A percentile compares a stretch with the other conserved stretches of the same genome.
phyloP scores from a whole-genome alignment of 345 rosid genomes.

The Citrus cavaleriei region DNA sequence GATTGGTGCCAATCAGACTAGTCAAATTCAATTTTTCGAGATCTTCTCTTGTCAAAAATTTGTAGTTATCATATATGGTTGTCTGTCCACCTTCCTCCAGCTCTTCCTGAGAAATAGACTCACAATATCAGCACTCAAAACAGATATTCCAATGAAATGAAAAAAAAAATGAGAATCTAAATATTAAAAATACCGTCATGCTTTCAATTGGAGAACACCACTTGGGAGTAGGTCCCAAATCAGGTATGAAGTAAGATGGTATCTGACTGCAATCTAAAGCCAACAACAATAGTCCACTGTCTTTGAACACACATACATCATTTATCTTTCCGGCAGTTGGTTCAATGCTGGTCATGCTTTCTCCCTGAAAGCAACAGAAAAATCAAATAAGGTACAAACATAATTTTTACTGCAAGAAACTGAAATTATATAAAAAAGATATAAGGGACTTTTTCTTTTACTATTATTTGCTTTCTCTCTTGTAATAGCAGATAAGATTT shows the following conservation, averaged over 20 bases:
- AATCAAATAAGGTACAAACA: constrained; percentile 1
- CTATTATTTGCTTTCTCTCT: too few relatives aligned
- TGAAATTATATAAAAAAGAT: neutral
- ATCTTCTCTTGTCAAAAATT: constrained; percentile 84
- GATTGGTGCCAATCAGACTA: constrained; percentile 82
- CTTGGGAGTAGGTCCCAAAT: constrained; percentile 92
- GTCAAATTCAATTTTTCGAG: constrained; percentile 79
- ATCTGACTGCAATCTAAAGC: constrained; percentile 84
- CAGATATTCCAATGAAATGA: constrained; percentile 2
- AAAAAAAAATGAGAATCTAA: neutral
- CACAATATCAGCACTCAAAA: neutral
- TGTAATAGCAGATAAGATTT: too few relatives aligned
- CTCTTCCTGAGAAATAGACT: constrained; percentile 66
- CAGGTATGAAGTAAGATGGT: constrained; percentile 87
- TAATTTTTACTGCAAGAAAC: neutral
- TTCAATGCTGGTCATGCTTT: constrained; percentile 89
- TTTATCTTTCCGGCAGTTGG: constrained; percentile 83
- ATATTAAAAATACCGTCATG: constrained; percentile 52
- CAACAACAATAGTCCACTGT: constrained; percentile 83
- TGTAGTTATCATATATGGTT: constrained; percentile 77
- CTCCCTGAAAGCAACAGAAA: constrained; percentile 49
- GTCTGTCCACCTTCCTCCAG: constrained; percentile 83
- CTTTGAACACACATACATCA: constrained; percentile 77
- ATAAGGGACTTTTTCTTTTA: too few relatives aligned
- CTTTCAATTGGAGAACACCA: constrained; percentile 86